Evolutionary conservation across 2,329 filamentous ascomycete species (phyloP), one percentile per base, ranked within the genome.

Genomic region (Monosporascus sp.): DNA sequence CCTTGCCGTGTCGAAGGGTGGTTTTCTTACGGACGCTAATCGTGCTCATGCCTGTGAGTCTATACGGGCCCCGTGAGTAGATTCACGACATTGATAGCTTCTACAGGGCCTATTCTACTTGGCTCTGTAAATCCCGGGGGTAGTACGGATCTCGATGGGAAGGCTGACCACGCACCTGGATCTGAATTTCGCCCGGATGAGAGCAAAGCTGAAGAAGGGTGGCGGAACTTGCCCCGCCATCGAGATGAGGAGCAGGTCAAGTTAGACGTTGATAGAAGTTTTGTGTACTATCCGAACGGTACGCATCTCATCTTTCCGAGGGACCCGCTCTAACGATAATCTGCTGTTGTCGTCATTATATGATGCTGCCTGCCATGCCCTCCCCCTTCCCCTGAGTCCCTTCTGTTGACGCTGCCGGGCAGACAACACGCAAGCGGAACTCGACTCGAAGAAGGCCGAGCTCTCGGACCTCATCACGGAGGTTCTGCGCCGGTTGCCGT

Each of bases 201-300:
- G 37, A 62, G 50, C 52, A 64, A 70, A 27, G 41, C 43, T 37
- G 45, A 52, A 6, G 51, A 55, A 16, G 19, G 16, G 47, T 90
- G 87, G 87, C 73, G 75, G 57, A 66, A 77, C n/a, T 74, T 96
- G 41, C 82, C 87, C 31, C 78, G 72, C n/a, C 94, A 99, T 72
- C 76, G 75, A 36, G 94, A 99, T 64, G 94, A 99, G 70, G 85
- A 88, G 49, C 94, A 99, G 73, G 91, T 99, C 40, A 82, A 86
- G 65, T 80, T 97, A 48, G 94, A 99, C 68, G 94, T 99, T 52
- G 85, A 97, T 71, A 83, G 94, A 52, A 92, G 94, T n/a, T 99
- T 99, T 72, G 88, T 97, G 56, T 95, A 97, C 74, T 99, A 99
- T 69, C 94, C 94, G 14, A 81, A 83, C 58, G 83, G 91, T 94